These are phyloP conservation scores for Solanum verrucosum DNA, from an alignment of 257 asterid species.

Conservation along the genomic window DNA sequence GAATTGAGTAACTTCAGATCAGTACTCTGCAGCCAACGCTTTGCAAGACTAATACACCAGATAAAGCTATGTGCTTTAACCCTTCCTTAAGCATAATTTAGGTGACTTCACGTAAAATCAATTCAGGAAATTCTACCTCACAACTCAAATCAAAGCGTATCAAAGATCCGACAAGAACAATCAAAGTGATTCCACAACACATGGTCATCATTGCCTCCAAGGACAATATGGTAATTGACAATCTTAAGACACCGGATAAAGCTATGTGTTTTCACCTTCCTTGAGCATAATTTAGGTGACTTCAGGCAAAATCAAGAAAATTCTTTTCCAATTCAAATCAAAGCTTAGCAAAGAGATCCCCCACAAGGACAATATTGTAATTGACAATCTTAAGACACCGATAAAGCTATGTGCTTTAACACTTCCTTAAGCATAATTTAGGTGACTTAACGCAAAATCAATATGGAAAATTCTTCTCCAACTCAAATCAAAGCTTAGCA, in stretches of 20 bases:
- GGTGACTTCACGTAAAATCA: background rate
- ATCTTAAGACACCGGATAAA: background rate
- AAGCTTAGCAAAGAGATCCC: background rate
- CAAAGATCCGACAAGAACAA: background rate
- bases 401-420: background rate
- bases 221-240: background rate
- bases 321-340: background rate
- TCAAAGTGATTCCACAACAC: background rate
- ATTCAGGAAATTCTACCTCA: background rate
- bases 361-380: background rate
- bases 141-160: background rate
- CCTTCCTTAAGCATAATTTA: background rate
- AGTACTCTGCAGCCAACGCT: background rate
- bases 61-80: background rate
- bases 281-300: background rate
- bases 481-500: background rate
- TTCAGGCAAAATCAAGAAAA: background rate
- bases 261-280: background rate
- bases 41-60: background rate
- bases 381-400: background rate
- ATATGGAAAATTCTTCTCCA: background rate
- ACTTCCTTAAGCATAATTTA: background rate
- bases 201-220: background rate
- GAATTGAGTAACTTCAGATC: background rate
- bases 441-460: background rate